Base-by-base conservation (phyloP, 768 basidiomycete genomes). In the Leucocoprinus sp. region DNA sequence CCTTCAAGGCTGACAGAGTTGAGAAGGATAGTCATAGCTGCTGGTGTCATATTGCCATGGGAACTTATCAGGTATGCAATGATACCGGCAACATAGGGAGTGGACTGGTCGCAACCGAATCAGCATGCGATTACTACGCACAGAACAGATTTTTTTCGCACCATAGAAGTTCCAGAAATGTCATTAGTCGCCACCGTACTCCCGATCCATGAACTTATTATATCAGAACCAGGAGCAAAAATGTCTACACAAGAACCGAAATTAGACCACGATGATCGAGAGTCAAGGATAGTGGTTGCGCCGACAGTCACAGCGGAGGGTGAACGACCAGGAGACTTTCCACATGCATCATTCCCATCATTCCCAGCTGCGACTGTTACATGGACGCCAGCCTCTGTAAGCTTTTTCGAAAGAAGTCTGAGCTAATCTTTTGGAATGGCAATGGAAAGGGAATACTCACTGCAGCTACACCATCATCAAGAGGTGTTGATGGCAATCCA, bases 1-100 rank as follows among this genome's bases (percentile, higher is more conserved):
- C 51, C 57, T 50, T 63, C 64, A 27, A 61, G 41, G 24, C 53
- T 45, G 22, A 64, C 53, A 23, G 17, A 45, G 51, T 61, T 49
- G 50, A 71, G 29, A 23, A 52, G 53, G 19, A 48, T 48, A 19
- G 46, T 49, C 50, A 69, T 63, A 9, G 49, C 55, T 11, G 61
- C 64, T 8, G 70, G 69, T 29, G 57, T 47, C 21, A 42, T 35
- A 42, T 66, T 66, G 7, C 67, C 67, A 17, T 62, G 44, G 17
- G 57, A 45, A 15, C 48, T 49, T 40, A 69, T 60, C 33, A 68
- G 48, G 48, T 66, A 65, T 19, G 69, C 67, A 31, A 67, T 57
- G 33, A 70, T 52, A 19, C 69, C 69, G 17, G 67, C 57, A 40
- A 71, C 51, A 46, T 69, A 65, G 24, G 68, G 64, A 18, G 59